Evolutionary conservation across 306 rosid species (phyloP).

Genomic region (Benincasa hispida): DNA sequence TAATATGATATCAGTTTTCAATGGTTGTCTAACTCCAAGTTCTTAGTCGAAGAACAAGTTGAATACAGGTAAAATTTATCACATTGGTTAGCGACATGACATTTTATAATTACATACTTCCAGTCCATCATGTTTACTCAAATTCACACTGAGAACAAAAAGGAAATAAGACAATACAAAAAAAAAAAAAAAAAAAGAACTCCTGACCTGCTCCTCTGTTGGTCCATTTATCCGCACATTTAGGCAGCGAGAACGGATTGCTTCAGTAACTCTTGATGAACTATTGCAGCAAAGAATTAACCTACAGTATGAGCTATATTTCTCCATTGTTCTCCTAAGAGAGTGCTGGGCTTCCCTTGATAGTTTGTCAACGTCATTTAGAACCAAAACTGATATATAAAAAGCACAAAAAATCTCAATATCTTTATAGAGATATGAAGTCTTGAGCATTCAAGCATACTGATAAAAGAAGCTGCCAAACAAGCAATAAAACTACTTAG

Average conservation of each 20-base stretch:
- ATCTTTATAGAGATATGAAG: background rate
- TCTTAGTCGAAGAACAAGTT: background rate
- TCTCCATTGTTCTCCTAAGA: conserved; percentile 93
- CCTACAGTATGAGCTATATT: conserved; percentile 84
- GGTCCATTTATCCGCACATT: conserved; percentile 82
- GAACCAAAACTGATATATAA: conserved; percentile 53
- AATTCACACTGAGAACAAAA: background rate
- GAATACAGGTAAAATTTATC: background rate
- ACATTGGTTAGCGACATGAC: background rate
- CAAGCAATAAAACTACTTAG: background rate
- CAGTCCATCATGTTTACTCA: background rate
- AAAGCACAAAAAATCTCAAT: background rate
- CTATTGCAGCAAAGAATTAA: conserved; percentile 86
- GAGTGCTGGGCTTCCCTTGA: conserved; percentile 95
- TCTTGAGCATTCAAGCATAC: background rate
- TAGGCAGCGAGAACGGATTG: conserved; percentile 89
- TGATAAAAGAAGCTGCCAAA: background rate
- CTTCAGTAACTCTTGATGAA: conserved; percentile 94
- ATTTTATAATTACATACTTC: background rate
- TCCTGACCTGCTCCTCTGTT: conserved; percentile 57
- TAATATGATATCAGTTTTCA: background rate
- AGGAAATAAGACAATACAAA: background rate
- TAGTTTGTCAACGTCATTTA: conserved; percentile 89
- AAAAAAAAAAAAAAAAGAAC: too few species aligned
- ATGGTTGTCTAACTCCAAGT: background rate